phyloP scores from a whole-genome alignment of 1,284 basidiomycete species.

The Sporisorium exsertum region DNA sequence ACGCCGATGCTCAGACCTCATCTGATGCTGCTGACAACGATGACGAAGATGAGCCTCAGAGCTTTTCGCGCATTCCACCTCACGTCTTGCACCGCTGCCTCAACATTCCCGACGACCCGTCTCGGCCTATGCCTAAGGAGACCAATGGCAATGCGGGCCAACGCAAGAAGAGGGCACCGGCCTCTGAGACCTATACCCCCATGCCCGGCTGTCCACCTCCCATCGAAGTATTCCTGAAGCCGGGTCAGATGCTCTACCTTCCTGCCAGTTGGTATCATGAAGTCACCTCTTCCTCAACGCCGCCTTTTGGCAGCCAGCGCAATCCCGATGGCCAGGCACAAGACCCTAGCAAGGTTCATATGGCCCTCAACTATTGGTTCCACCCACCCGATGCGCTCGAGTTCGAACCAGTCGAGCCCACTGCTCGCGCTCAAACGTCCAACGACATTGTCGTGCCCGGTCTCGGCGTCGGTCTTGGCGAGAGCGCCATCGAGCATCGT shows the following conservation, averaged over 20 bases:
- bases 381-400: constrained; percentile 64
- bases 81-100: constrained; percentile 56
- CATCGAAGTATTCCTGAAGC: constrained; percentile 58
- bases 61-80: constrained; percentile 63
- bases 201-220: constrained; percentile 59
- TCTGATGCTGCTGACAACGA: constrained; percentile 6
- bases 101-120: constrained; percentile 39
- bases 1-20: constrained; percentile 8
- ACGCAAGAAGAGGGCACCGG: constrained; percentile 11
- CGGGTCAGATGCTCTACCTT: constrained; percentile 68
- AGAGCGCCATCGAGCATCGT: constrained; percentile 29
- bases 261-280: constrained; percentile 69
- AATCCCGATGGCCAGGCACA: neutral
- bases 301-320: constrained; percentile 18
- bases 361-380: constrained; percentile 69
- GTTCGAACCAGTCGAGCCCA: constrained; percentile 33
- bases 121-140: constrained; percentile 4
- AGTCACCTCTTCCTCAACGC: constrained; percentile 58
- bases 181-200: constrained; percentile 15
- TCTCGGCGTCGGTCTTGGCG: constrained; percentile 29
- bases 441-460: constrained; percentile 18
- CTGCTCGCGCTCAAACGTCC: constrained; percentile 16
- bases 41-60: constrained; percentile 54
- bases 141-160: constrained; percentile 2
- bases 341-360: constrained; percentile 51